Conservation (phyloP, 495 filamentous ascomycete species). For the Daldinia loculata region DNA sequence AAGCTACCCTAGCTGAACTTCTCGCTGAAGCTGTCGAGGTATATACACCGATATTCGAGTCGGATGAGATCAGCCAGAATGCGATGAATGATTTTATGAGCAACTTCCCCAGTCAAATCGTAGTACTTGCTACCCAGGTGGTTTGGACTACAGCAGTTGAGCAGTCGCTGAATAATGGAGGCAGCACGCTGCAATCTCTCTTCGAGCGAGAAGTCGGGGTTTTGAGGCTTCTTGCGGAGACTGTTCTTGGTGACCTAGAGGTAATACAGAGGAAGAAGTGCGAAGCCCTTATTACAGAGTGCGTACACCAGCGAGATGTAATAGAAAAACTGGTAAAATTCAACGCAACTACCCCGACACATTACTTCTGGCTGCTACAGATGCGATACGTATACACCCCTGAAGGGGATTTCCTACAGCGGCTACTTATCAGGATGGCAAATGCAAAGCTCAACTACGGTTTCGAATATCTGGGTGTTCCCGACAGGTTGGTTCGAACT, state of each 20-base stretch:
- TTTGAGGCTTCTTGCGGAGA: constrained; percentile 81
- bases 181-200: constrained; percentile 69
- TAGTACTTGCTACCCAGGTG: constrained; percentile 93
- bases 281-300: constrained; percentile 98
- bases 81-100: constrained; percentile 79
- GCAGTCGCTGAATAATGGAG: constrained; percentile 73
- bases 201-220: constrained; percentile 80
- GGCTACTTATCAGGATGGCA: constrained; percentile 93
- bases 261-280: constrained; percentile 91
- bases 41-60: constrained; percentile 74
- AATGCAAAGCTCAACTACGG: constrained; percentile 95
- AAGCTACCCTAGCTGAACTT: constrained; percentile 87
- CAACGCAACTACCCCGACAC: constrained; percentile 77
- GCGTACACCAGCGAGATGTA: constrained; percentile 93
- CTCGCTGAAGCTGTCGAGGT: constrained; percentile 84
- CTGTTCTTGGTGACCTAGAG: constrained; percentile 91
- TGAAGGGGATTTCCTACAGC: constrained; percentile 81
- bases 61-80: constrained; percentile 68
- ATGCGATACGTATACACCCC: constrained; percentile 94
- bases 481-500: constrained; percentile 93
- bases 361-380: constrained; percentile 94
- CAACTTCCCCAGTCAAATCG: constrained; percentile 89
- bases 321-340: constrained; percentile 82
- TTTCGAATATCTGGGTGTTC: constrained; percentile 96
- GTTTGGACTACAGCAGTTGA: constrained; percentile 92